Percentiles rank a stretch among this genome's conserved stretches.
Evolutionary conservation across 164 flowering plant species (phyloP).

Genomic region (Stephania yunnanensis): DNA sequence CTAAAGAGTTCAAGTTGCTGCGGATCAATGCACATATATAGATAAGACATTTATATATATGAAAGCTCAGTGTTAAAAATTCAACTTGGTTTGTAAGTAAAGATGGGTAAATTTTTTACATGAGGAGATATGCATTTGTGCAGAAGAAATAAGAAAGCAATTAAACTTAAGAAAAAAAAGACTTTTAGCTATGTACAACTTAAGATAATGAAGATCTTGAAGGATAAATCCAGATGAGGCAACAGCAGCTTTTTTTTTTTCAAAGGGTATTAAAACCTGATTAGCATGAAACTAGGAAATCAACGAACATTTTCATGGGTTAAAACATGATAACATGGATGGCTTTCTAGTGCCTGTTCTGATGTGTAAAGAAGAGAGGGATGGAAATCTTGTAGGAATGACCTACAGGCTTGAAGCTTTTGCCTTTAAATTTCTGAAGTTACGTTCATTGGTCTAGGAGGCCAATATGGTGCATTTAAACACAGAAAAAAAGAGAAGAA

Average conservation of each 20-base stretch:
- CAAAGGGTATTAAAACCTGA: background rate
- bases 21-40: background rate
- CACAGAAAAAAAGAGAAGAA: too few relatives aligned
- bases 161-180: too few relatives aligned
- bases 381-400: background rate
- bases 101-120: background rate
- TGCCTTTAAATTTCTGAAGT: background rate
- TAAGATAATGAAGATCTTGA: too few relatives aligned
- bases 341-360: background rate
- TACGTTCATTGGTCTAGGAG: too few relatives aligned
- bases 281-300: background rate
- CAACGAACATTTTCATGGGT: too few relatives aligned
- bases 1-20: background rate
- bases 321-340: too few relatives aligned
- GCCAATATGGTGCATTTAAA: too few relatives aligned
- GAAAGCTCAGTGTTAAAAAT: background rate
- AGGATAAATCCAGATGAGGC: too few relatives aligned
- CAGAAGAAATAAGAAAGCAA: too few relatives aligned
- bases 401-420: background rate
- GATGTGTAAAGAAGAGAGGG: background rate
- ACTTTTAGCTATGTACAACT: too few relatives aligned
- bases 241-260: too few relatives aligned
- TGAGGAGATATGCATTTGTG: too few relatives aligned
- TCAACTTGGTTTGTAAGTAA: background rate
- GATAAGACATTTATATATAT: background rate